Evolutionary conservation across 352 stramenopile species (phyloP).

Genomic region (Pythium apleroticum): DNA sequence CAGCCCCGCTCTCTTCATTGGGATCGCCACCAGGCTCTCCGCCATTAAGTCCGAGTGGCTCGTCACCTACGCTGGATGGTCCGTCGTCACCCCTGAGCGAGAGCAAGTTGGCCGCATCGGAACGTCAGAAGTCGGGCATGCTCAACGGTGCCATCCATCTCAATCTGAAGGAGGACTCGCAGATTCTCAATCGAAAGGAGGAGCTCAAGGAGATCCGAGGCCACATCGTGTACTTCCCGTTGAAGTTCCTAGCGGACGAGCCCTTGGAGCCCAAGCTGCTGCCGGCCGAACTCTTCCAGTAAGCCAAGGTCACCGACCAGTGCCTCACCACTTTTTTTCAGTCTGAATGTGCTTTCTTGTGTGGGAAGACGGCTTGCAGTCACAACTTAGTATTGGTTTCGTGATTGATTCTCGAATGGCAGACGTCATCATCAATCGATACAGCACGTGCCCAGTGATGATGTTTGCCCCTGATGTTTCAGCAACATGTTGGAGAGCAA

Average conservation of each 20-base stretch:
- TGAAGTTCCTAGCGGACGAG: slow-evolving; percentile 83
- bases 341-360: slow-evolving; percentile 3
- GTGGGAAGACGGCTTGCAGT: neutral
- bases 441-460: neutral
- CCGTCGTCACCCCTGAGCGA: neutral
- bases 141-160: slow-evolving; percentile 63
- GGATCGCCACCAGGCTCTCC: slow-evolving; percentile 3
- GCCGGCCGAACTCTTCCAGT: slow-evolving; percentile 84
- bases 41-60: neutral
- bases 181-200: slow-evolving; percentile 62
- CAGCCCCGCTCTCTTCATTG: neutral
- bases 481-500: neutral
- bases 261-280: slow-evolving; percentile 79
- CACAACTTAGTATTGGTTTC: no score
- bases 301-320: no score
- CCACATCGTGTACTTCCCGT: slow-evolving; percentile 86
- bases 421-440: neutral
- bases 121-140: slow-evolving; percentile 26
- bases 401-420: neutral
- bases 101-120: neutral
- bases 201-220: slow-evolving; percentile 69
- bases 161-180: slow-evolving; percentile 67
- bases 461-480: neutral
- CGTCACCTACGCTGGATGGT: neutral
- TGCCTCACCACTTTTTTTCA: neutral